Conservation (phyloP, 192 early-diverging fungal genomes). For the Thamnidium elegans region DNA sequence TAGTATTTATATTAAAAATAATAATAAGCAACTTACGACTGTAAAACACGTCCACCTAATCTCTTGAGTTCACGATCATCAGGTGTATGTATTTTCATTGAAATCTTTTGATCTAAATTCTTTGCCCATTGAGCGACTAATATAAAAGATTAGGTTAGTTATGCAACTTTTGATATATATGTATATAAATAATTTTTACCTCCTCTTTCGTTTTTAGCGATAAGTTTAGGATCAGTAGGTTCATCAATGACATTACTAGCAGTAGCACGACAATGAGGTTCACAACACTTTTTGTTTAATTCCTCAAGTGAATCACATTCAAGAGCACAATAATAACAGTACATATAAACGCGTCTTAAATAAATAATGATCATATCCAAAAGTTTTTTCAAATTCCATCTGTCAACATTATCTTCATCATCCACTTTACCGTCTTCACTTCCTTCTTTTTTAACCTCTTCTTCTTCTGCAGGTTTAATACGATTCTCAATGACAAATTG, state of each 20-base stretch:
- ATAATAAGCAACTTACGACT: slow-evolving; percentile 37
- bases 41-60: slow-evolving; percentile 47
- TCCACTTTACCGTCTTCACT: neutral
- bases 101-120: slow-evolving; percentile 54
- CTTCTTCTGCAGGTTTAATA: neutral
- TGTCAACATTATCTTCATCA: slow-evolving; percentile 20
- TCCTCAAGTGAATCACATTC: slow-evolving; percentile 84
- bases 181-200: neutral
- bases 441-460: neutral
- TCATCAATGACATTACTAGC: slow-evolving; percentile 21
- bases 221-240: slow-evolving; percentile 5
- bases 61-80: slow-evolving; percentile 44
- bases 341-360: slow-evolving; percentile 85
- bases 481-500: slow-evolving; percentile 19
- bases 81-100: slow-evolving; percentile 42
- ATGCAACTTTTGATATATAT: neutral
- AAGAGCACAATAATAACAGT: slow-evolving; percentile 93
- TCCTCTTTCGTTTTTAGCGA: neutral
- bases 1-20: neutral
- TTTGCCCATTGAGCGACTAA: slow-evolving; percentile 52
- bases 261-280: slow-evolving; percentile 50
- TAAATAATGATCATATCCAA: slow-evolving; percentile 87
- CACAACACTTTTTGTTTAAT: slow-evolving; percentile 72
- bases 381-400: slow-evolving; percentile 31
- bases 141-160: neutral